These are phyloP conservation scores for Ophidiomyces ophidiicola DNA, from an alignment of 2,329 filamentous ascomycete genomes.

Conservation along the genomic window DNA sequence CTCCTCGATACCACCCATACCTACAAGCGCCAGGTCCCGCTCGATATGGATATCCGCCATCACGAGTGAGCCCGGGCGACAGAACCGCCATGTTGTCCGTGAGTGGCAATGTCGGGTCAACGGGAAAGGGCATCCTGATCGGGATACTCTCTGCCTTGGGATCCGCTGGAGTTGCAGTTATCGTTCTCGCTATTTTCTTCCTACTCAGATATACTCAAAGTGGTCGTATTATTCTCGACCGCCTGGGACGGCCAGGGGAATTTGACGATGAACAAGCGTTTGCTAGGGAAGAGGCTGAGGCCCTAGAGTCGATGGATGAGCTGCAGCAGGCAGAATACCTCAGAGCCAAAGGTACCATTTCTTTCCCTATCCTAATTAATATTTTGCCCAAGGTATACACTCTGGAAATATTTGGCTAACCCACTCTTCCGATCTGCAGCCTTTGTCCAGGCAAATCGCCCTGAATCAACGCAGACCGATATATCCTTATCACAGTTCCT, in stretches of 20 bases:
- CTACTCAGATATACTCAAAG: slow-evolving; percentile 84
- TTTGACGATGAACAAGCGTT: slow-evolving; percentile 97
- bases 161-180: slow-evolving; percentile 69
- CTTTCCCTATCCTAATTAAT: slow-evolving; percentile 7
- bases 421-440: slow-evolving; percentile 42
- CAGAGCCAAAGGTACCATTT: slow-evolving; percentile 71
- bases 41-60: slow-evolving; percentile 1
- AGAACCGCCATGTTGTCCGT: slow-evolving; percentile 18
- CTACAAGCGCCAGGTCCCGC: slow-evolving; percentile 10
- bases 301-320: slow-evolving; percentile 90
- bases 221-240: slow-evolving; percentile 83
- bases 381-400: no score
- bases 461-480: slow-evolving; percentile 89
- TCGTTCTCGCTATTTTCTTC: slow-evolving; percentile 72
- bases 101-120: slow-evolving; percentile 39
- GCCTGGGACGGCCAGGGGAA: slow-evolving; percentile 84
- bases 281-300: slow-evolving; percentile 83
- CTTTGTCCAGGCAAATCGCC: slow-evolving; percentile 85
- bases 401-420: no score
- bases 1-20: slow-evolving; percentile 2
- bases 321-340: slow-evolving; percentile 80
- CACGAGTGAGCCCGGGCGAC: slow-evolving; percentile 4
- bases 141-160: slow-evolving; percentile 90
- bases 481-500: slow-evolving; percentile 96
- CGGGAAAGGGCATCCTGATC: slow-evolving; percentile 74